A percentile compares a stretch with the other conserved stretches of the same genome.
These are phyloP conservation scores for Chloranthus sessilifolius DNA, from an alignment of 164 flowering plant species.

Conservation along the genomic window DNA sequence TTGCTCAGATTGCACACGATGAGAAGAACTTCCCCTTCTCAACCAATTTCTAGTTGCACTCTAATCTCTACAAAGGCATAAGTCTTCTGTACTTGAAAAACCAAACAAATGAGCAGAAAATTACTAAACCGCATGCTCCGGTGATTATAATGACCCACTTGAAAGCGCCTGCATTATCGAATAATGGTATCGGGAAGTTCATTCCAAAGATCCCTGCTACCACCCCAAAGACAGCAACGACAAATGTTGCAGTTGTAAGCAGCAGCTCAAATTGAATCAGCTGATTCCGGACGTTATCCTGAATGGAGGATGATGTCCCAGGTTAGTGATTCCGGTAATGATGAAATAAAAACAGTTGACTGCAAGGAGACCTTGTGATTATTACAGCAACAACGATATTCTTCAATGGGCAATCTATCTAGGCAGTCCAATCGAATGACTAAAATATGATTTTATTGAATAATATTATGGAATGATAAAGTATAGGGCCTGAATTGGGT, in stretches of 20 bases:
- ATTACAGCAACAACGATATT: too few species aligned
- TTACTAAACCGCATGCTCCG: conserved; percentile 43
- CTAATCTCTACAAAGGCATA: conserved; percentile 82
- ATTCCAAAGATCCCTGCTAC: conserved; percentile 96
- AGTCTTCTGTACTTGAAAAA: conserved; percentile 77
- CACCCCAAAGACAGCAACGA: conserved; percentile 89
- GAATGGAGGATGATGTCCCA: conserved; percentile 10
- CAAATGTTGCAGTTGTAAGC: conserved; percentile 92
- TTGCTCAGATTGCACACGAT: too few species aligned
- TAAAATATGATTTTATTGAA: too few species aligned
- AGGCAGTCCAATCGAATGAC: too few species aligned
- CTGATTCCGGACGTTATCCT: conserved; percentile 97
- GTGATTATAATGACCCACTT: conserved; percentile 81
- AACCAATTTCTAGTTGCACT: too few species aligned
- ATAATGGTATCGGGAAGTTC: conserved; percentile 67
- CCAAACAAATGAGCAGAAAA: conserved; percentile 68
- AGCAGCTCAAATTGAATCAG: conserved; percentile 91
- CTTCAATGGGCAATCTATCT: too few species aligned
- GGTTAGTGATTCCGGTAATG: too few species aligned
- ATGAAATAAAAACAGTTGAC: too few species aligned
- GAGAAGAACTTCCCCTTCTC: too few species aligned
- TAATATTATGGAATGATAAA: too few species aligned
- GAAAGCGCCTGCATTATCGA: conserved; percentile 55
- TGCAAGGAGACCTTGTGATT: too few species aligned
- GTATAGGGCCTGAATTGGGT: too few species aligned